A percentile compares a stretch with the other conserved stretches of the same genome.
Conservation (phyloP, 257 asterid species). For the Scutellaria galericulata region DNA sequence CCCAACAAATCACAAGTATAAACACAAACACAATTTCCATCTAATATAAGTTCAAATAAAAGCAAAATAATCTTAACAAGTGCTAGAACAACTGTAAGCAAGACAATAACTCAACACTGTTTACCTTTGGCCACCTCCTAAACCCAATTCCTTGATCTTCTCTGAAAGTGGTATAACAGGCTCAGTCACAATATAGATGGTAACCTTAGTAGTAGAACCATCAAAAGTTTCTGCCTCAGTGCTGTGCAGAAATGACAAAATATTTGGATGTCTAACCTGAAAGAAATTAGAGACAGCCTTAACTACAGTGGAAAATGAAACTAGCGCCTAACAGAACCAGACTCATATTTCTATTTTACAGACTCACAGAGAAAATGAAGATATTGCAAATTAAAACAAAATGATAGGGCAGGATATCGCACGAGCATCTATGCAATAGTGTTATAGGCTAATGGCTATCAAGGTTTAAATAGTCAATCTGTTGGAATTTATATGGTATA, state of each 20-base stretch:
- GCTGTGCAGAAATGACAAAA: constrained; percentile 92
- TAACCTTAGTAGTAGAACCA: constrained; percentile 78
- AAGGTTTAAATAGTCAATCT: background rate
- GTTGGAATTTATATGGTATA: constrained; percentile 1
- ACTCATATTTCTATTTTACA: constrained; percentile 3
- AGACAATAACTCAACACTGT: constrained; percentile 30
- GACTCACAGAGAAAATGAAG: constrained; percentile 19
- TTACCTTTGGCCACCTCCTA: constrained; percentile 85
- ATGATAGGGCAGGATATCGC: constrained; percentile 5
- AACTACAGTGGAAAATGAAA: constrained; percentile 34
- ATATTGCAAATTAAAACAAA: background rate
- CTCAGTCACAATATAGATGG: constrained; percentile 93
- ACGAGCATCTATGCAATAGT: constrained; percentile 18
- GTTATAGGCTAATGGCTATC: background rate
- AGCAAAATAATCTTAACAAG: constrained; percentile 28
- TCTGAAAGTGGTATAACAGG: constrained; percentile 97
- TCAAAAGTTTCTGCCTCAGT: constrained; percentile 88
- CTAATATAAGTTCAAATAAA: constrained; percentile 2
- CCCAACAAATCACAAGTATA: constrained; percentile 26
- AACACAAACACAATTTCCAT: constrained; percentile 7
- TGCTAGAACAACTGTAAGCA: constrained; percentile 26
- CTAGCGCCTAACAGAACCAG: constrained; percentile 22
- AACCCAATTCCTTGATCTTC: constrained; percentile 91
- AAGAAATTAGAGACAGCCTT: constrained; percentile 40
- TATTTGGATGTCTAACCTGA: constrained; percentile 99